Evolutionary conservation across 495 filamentous ascomycete species (phyloP).

Genomic region (Cenococcum geophilum): DNA sequence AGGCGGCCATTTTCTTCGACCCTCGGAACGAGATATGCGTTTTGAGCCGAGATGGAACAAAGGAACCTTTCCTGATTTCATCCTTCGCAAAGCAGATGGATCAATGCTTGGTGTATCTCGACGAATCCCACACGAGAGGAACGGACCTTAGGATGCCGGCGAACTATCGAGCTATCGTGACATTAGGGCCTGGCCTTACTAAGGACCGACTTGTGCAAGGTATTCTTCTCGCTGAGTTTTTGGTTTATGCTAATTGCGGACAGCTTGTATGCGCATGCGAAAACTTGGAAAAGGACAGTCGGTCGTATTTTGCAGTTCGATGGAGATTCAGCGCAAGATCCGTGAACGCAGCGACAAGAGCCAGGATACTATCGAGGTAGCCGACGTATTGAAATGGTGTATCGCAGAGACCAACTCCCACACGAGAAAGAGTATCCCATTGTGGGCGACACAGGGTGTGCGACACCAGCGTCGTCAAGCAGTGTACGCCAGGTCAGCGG

Average conservation of each 20-base stretch:
- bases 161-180: constrained; percentile 59
- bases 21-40: constrained; percentile 45
- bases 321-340: constrained; percentile 45
- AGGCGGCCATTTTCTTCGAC: constrained; percentile 48
- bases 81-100: constrained; percentile 56
- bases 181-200: constrained; percentile 58
- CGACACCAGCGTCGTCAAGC: constrained; percentile 33
- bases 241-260: constrained; percentile 19
- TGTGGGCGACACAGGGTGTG: constrained; percentile 57
- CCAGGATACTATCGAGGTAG: constrained; percentile 34
- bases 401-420: constrained; percentile 53
- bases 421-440: constrained; percentile 44
- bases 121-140: constrained; percentile 71
- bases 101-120: constrained; percentile 63
- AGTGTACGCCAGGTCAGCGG: constrained; percentile 10
- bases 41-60: constrained; percentile 41
- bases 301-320: constrained; percentile 42
- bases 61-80: constrained; percentile 52
- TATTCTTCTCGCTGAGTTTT: constrained; percentile 33
- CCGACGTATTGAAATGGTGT: constrained; percentile 54
- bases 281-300: constrained; percentile 36
- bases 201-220: constrained; percentile 74
- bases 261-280: constrained; percentile 47
- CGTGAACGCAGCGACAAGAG: constrained; percentile 5
- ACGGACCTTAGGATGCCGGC: constrained; percentile 63